These are phyloP conservation scores for Nitzschia sp. DNA, from an alignment of 108 stramenopile species.

Conservation along the genomic window DNA sequence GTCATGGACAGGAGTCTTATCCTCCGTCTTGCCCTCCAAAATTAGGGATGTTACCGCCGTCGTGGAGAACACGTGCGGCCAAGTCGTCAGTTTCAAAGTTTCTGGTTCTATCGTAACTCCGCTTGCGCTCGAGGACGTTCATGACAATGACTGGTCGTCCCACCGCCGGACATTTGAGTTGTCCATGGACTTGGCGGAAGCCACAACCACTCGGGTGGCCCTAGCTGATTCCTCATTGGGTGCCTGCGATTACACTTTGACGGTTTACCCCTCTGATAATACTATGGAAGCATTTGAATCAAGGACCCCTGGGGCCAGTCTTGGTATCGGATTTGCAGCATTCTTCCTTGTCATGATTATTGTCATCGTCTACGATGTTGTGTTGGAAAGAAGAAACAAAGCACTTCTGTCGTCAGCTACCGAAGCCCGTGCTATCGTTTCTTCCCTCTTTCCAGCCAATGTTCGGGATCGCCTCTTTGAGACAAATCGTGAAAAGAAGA, in stretches of 20 bases:
- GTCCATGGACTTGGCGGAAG: background rate
- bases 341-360: background rate
- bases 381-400: constrained; percentile 13
- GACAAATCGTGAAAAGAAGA: constrained; percentile 8
- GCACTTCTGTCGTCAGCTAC: constrained; percentile 11
- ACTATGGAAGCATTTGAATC: background rate
- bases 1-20: background rate
- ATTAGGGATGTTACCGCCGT: background rate
- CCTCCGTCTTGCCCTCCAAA: background rate
- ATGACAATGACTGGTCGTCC: background rate
- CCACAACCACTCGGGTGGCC: background rate
- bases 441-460: constrained; percentile 34
- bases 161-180: background rate
- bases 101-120: background rate
- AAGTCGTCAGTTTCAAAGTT: background rate
- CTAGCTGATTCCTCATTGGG: background rate
- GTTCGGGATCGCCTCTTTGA: constrained; percentile 20
- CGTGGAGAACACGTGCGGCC: background rate
- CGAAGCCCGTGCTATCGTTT: constrained; percentile 21
- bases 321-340: background rate
- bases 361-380: constrained; percentile 2
- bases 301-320: background rate
- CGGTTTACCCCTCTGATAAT: constrained; percentile 2
- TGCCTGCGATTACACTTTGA: background rate
- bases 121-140: background rate